Percentiles rank a stretch among this genome's conserved stretches.
These are phyloP conservation scores for Pseudocercospora fijiensis DNA, from an alignment of 2,329 filamentous ascomycete genomes.

Conservation along the genomic window DNA sequence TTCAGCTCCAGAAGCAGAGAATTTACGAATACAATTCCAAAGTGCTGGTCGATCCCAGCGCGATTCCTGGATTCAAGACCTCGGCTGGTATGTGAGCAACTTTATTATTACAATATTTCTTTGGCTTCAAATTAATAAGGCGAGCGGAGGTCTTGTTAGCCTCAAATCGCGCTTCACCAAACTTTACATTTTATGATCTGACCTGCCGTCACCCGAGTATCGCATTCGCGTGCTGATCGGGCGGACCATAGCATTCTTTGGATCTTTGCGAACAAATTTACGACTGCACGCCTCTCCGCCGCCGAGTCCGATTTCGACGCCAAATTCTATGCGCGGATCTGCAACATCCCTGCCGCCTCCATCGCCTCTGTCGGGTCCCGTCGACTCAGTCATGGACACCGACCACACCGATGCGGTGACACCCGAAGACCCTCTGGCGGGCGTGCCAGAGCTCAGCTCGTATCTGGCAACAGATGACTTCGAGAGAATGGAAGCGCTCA, in stretches of 20 bases:
- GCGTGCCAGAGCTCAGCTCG: constrained; percentile 64
- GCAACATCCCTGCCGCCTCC: constrained; percentile 54
- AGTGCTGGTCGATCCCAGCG: constrained; percentile 28
- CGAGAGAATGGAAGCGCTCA: constrained; percentile 67
- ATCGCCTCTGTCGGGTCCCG: constrained; percentile 43
- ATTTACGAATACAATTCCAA: constrained; percentile 30
- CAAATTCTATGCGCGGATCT: constrained; percentile 54
- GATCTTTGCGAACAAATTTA: constrained; percentile 76
- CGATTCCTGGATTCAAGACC: constrained; percentile 39
- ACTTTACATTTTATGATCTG: not conserved
- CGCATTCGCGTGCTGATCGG: not conserved
- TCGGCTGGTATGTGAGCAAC: constrained; percentile 36
- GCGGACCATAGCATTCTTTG: constrained; percentile 67
- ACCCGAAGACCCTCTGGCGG: constrained; percentile 46
- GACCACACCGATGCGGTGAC: constrained; percentile 18
- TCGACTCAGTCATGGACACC: constrained; percentile 29
- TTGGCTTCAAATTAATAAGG: not conserved
- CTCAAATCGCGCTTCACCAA: not conserved
- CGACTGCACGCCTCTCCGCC: constrained; percentile 60
- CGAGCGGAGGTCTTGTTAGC: not conserved
- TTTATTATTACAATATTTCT: not conserved
- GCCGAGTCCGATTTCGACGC: constrained; percentile 63
- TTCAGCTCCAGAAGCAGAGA: constrained; percentile 35
- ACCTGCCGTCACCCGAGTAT: not conserved
- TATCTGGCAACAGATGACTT: constrained; percentile 51